Conservation (phyloP, 805 yeast genomes). For the Sugiyamaella marilandica region DNA sequence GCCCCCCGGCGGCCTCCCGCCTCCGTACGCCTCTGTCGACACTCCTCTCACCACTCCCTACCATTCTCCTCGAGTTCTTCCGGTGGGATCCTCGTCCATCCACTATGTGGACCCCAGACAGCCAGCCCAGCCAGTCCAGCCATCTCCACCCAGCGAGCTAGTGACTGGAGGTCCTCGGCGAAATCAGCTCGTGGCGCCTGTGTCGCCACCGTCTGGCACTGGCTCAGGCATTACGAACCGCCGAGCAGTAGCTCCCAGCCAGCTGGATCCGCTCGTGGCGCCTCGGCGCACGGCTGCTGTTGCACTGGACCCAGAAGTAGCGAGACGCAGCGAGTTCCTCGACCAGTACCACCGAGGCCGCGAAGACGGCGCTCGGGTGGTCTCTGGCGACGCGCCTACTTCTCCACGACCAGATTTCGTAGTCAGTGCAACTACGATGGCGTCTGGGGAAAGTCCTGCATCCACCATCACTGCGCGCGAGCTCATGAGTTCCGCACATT, state of each 20-base stretch:
- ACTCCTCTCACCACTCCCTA: not conserved
- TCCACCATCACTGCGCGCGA: not conserved
- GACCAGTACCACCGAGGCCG: constrained; percentile 7
- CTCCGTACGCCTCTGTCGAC: not conserved
- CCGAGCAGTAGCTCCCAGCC: not conserved
- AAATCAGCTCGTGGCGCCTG: too few species aligned
- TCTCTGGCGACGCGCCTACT: not conserved
- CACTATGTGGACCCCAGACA: not conserved
- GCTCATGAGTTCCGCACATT: not conserved
- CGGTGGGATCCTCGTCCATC: not conserved
- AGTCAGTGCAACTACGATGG: not conserved
- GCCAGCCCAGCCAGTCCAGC: not conserved
- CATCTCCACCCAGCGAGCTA: not conserved
- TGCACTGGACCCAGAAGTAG: too few species aligned
- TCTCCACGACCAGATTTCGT: constrained; percentile 3
- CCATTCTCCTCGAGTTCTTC: constrained; percentile 2
- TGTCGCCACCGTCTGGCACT: too few species aligned
- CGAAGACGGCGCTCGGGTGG: not conserved
- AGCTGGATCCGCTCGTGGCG: not conserved
- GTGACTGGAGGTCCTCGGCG: not conserved
- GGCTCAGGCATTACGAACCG: not conserved
- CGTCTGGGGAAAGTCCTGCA: not conserved
- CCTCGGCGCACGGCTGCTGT: not conserved
- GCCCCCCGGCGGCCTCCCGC: not conserved
- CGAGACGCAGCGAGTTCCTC: not conserved